These are phyloP conservation scores for Dunaliella sp. DNA, from an alignment of 139 green algal genomes.

Conservation along the genomic window DNA sequence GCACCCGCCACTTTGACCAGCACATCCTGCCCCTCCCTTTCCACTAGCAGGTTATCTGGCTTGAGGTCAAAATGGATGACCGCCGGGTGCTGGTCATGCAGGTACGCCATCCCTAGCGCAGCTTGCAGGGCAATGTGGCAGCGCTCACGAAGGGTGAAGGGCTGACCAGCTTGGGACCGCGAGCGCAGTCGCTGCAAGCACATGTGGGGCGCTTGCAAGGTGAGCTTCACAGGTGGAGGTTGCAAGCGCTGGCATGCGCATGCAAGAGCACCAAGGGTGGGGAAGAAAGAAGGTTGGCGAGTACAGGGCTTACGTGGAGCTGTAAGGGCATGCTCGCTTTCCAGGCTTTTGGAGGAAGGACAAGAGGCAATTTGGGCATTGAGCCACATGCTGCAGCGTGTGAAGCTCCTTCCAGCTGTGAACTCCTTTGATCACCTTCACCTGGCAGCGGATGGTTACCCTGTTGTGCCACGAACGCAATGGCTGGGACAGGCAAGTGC, in stretches of 20 bases:
- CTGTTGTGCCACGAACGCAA: too few species aligned
- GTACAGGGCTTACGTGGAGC: neutral
- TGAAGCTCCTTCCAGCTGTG: too few species aligned
- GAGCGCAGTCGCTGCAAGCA: neutral
- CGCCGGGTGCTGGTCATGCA: constrained; percentile 41
- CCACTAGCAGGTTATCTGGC: constrained; percentile 92
- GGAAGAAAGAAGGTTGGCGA: neutral
- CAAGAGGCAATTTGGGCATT: too few species aligned
- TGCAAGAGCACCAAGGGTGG: too few species aligned
- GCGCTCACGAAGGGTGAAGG: constrained; percentile 59
- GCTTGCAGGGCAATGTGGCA: constrained; percentile 79
- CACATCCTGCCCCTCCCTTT: constrained; percentile 50
- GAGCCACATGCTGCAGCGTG: too few species aligned
- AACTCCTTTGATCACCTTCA: too few species aligned
- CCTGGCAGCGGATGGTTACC: too few species aligned
- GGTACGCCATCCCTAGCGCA: constrained; percentile 71
- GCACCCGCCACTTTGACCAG: constrained; percentile 33
- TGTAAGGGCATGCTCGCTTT: too few species aligned
- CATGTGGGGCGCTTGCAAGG: neutral
- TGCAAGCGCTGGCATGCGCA: too few species aligned
- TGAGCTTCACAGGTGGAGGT: too few species aligned
- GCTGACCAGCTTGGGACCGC: neutral
- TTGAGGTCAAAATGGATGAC: constrained; percentile 93
- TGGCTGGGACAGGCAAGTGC: too few species aligned
- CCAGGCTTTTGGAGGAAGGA: too few species aligned